A percentile compares a stretch with the other conserved stretches of the same genome.
phyloP scores from a whole-genome alignment of 2,329 filamentous ascomycete species.

The Byssochlamys sp. region DNA sequence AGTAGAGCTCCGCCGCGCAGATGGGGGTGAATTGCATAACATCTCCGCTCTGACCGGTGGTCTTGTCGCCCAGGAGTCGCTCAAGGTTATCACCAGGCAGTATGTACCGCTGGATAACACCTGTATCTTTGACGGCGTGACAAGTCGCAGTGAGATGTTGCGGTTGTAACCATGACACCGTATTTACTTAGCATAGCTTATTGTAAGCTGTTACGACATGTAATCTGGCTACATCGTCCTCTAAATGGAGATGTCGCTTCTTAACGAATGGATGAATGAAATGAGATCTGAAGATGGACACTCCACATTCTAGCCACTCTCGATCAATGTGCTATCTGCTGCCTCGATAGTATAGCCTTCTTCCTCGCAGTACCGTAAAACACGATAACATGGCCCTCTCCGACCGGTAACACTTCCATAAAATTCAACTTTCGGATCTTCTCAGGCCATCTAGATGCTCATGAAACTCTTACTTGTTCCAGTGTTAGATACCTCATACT shows the following conservation, averaged over 20 bases:
- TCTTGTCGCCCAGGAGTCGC: slow-evolving; percentile 90
- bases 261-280: background rate
- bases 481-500: no score
- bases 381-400: no score
- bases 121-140: slow-evolving; percentile 54
- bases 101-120: slow-evolving; percentile 57
- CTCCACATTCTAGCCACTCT: background rate
- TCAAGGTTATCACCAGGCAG: slow-evolving; percentile 65
- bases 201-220: background rate
- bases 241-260: background rate
- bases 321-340: no score
- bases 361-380: no score
- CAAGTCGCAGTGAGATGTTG: slow-evolving; percentile 46
- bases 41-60: slow-evolving; percentile 79
- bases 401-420: no score
- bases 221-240: background rate
- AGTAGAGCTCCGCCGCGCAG: slow-evolving; percentile 63
- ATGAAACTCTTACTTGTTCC: no score
- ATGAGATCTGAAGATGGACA: background rate
- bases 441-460: no score
- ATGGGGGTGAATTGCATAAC: slow-evolving; percentile 83
- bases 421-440: no score
- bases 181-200: background rate
- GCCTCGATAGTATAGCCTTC: no score
- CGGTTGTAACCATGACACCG: slow-evolving; percentile 25